Conservation (phyloP, 2,329 filamentous ascomycete species). For the Ceratocystis colombiana region DNA sequence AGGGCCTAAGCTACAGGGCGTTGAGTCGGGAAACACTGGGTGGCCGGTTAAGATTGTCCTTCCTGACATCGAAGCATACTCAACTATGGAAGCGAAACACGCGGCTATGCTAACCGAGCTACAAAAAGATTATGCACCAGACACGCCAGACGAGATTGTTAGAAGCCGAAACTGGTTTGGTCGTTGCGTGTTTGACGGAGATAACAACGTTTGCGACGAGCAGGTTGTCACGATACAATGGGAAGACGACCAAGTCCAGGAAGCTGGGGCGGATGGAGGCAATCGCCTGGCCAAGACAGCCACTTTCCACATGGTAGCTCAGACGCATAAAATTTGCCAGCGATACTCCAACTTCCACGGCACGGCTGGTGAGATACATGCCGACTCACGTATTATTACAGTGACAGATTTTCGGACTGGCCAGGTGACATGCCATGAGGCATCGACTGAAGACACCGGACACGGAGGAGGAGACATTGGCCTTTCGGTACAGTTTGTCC, state of each 20-base stretch:
- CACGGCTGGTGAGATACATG: conserved; percentile 71
- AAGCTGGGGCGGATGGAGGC: conserved; percentile 29
- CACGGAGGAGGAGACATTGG: conserved; percentile 40
- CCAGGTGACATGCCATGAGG: conserved; percentile 34
- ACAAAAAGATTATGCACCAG: conserved; percentile 42
- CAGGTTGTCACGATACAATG: conserved; percentile 81
- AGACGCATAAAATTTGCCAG: conserved; percentile 77
- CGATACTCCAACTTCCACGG: conserved; percentile 81
- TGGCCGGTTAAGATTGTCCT: conserved; percentile 90
- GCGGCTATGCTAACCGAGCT: conserved; percentile 38
- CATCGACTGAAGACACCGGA: conserved; percentile 34
- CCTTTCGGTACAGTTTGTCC: conserved; percentile 69
- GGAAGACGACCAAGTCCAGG: conserved; percentile 53
- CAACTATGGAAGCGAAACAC: conserved; percentile 35
- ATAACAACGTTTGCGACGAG: conserved; percentile 91
- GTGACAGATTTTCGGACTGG: conserved; percentile 42
- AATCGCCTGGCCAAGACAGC: conserved; percentile 67
- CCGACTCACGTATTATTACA: conserved; percentile 58
- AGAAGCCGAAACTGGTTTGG: conserved; percentile 66
- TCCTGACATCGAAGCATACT: conserved; percentile 78
- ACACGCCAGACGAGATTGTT: conserved; percentile 37
- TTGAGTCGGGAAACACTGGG: conserved; percentile 54
- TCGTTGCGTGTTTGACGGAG: conserved; percentile 85
- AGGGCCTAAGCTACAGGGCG: conserved; percentile 48
- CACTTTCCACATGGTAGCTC: conserved; percentile 87